Conservation (phyloP, 768 basidiomycete genomes). For the Boletus sp. region DNA sequence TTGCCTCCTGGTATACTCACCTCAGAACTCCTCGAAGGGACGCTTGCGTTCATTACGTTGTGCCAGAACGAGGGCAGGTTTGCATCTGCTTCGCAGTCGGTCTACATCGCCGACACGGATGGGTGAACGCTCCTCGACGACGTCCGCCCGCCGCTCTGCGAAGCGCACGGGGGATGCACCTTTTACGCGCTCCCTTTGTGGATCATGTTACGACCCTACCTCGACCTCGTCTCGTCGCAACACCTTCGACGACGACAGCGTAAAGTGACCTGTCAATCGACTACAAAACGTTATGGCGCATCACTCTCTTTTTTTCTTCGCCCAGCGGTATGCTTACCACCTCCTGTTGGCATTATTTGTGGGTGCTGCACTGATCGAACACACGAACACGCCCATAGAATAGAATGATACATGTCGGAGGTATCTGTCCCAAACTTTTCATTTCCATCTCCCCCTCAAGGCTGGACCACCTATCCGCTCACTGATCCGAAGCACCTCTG, state of each 20-base stretch:
- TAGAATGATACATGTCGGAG: no score
- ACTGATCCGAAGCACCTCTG: no score
- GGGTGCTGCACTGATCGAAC: no score
- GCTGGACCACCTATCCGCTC: no score
- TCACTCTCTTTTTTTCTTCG: no score
- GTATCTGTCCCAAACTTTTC: no score
- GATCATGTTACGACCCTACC: slow-evolving; percentile 67
- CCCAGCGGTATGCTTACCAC: no score
- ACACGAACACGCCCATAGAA: no score
- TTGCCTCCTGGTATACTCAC: slow-evolving; percentile 88
- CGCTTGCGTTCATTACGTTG: slow-evolving; percentile 75
- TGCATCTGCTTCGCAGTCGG: slow-evolving; percentile 73
- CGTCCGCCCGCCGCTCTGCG: slow-evolving; percentile 78
- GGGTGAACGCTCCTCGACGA: slow-evolving; percentile 32
- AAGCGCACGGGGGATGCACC: slow-evolving; percentile 97
- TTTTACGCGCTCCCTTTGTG: slow-evolving; percentile 89
- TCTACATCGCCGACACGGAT: slow-evolving; percentile 38
- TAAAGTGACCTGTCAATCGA: slow-evolving; percentile 47
- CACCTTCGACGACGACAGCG: neutral
- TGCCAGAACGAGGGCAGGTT: slow-evolving; percentile 99
- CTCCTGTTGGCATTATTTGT: no score
- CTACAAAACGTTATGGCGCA: slow-evolving; percentile 56
- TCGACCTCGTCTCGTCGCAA: slow-evolving; percentile 20
- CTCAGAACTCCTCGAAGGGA: slow-evolving; percentile 77
- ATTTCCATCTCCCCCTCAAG: no score